phyloP scores from a whole-genome alignment of 2,329 filamentous ascomycete species.

The Pestalotiopsis sp. region DNA sequence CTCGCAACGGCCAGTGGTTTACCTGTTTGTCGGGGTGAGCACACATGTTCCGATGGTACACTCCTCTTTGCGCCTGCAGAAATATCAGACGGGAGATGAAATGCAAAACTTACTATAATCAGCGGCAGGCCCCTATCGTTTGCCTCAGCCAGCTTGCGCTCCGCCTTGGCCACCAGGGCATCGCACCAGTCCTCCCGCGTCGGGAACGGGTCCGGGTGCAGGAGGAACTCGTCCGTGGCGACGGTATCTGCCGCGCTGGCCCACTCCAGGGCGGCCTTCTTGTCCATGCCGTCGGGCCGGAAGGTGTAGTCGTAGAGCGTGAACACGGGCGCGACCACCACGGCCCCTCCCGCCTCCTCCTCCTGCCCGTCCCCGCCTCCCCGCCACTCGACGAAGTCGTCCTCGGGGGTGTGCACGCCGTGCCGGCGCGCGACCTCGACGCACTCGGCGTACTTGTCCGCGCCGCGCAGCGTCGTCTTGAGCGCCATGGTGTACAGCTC shows the following conservation, averaged over 20 bases:
- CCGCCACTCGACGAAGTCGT: conserved; percentile 56
- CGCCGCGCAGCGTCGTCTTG: conserved; percentile 41
- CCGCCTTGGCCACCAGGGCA: conserved; percentile 28
- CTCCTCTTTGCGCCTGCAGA: neutral
- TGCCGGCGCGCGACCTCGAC: conserved; percentile 52
- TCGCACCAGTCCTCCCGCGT: conserved; percentile 37
- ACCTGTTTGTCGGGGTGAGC: neutral
- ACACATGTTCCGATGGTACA: too few species aligned
- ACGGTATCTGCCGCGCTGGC: conserved; percentile 37
- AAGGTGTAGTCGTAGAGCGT: conserved; percentile 64
- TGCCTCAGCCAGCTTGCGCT: conserved; percentile 31
- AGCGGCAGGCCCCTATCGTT: conserved; percentile 23
- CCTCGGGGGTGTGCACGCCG: conserved; percentile 58
- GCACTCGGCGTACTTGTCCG: conserved; percentile 57
- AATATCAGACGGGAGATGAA: too few species aligned
- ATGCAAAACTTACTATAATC: conserved; percentile 25
- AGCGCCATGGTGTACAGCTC: conserved; percentile 56
- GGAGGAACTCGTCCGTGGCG: conserved; percentile 39
- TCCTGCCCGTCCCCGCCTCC: conserved; percentile 33
- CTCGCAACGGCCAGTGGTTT: conserved; percentile 41
- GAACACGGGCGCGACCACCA: conserved; percentile 57
- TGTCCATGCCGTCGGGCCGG: conserved; percentile 48
- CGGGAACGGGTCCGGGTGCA: conserved; percentile 37
- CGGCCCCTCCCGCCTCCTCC: conserved; percentile 17
- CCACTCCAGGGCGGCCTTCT: conserved; percentile 46